Evolutionary conservation across 441 rosid genomes (phyloP).

Genomic region (Rhodomyrtus psidioides): DNA sequence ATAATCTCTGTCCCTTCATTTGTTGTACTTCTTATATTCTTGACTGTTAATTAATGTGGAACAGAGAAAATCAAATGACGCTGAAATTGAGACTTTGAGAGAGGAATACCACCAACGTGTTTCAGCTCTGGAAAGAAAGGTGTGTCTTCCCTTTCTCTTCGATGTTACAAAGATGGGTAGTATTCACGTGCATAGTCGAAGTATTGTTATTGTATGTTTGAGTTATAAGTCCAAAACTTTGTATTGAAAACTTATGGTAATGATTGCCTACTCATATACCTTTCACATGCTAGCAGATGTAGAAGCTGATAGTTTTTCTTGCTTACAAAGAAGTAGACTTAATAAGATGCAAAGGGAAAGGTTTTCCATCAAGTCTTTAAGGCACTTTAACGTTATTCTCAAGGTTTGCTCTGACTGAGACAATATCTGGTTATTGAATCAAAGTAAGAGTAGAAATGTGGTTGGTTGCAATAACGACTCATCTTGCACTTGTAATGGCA

Average conservation of each 20-base stretch:
- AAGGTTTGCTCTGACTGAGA: not conserved
- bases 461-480: not conserved
- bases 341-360: not conserved
- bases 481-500: not conserved
- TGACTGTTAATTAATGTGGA: conserved; percentile 22
- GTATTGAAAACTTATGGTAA: not conserved
- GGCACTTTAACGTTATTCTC: not conserved
- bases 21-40: not conserved
- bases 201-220: not conserved
- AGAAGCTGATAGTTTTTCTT: not conserved
- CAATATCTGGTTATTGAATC: not conserved
- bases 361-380: not conserved
- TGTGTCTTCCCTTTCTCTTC: not conserved
- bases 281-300: not conserved
- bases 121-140: conserved; percentile 95
- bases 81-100: conserved; percentile 90
- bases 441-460: not conserved
- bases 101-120: conserved; percentile 99
- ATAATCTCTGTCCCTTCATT: not conserved
- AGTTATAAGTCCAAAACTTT: not conserved
- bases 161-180: not conserved
- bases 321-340: not conserved
- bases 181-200: not conserved
- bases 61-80: conserved; percentile 87
- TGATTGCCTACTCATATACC: not conserved